phyloP scores from a whole-genome alignment of 176 grass and related monocot genomes.

The Aegilops sharonensis region DNA sequence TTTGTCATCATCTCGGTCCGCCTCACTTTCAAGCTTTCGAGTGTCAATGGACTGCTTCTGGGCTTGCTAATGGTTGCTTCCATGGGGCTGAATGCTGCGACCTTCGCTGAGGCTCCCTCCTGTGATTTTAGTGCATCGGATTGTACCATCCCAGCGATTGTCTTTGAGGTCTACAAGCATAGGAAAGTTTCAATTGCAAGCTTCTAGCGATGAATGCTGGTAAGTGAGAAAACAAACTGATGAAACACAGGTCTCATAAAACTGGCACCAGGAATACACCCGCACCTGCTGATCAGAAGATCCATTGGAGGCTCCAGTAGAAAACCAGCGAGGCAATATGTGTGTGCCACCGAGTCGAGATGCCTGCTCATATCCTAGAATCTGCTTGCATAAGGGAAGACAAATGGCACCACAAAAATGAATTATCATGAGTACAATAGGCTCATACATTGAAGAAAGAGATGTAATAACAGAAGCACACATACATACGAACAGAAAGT shows the following conservation, averaged over 20 bases:
- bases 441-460: neutral
- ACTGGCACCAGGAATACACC: neutral
- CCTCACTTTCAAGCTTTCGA: constrained; percentile 69
- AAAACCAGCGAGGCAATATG: constrained; percentile 46
- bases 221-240: neutral
- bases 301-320: constrained; percentile 34
- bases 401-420: neutral
- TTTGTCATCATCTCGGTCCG: constrained; percentile 41
- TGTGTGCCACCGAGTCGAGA: constrained; percentile 28
- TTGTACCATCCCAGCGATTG: constrained; percentile 18
- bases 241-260: neutral
- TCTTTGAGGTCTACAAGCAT: constrained; percentile 33
- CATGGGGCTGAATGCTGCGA: constrained; percentile 63
- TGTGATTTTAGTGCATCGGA: constrained; percentile 23
- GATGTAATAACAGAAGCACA: neutral
- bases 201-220: neutral
- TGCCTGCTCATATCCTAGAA: constrained; percentile 42
- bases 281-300: constrained; percentile 20
- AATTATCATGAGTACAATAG: neutral
- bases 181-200: neutral
- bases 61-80: constrained; percentile 46
- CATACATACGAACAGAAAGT: neutral
- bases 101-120: constrained; percentile 32
- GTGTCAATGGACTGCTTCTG: constrained; percentile 46
- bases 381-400: constrained; percentile 24